Base-by-base conservation (phyloP, 1,139 yeast genomes). In the Martiniozyma asiatica region DNA sequence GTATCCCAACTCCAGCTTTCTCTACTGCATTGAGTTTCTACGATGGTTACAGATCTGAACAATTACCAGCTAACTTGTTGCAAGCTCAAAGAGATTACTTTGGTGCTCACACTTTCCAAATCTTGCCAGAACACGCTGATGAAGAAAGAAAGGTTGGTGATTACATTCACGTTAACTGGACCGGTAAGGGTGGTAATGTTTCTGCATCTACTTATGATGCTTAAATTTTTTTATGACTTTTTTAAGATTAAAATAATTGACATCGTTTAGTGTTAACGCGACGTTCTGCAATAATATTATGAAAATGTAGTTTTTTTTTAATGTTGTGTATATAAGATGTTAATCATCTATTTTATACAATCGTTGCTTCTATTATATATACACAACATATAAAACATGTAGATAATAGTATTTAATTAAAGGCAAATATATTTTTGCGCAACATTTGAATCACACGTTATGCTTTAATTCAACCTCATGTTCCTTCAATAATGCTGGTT, bases 41-140 rank as follows among this genome's bases (percentile, higher is more conserved):
- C 73, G 98, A 89, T 59, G 98, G 98, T 62, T 87, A 81, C 81
- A 80, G 97, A 76, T 80, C 95, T 39, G 93, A 73, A 45, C 73
- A 77, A 59, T 70, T 87, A 55, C 97, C 98, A 56, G 98, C 98
- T 50, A 87, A 87, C 79, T 72, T 89, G 65, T 70, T 89, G 60
- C 98, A 89, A 69, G 97, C 97, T 53, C 98, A 89, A 73, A 84
- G 98, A 71, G 98, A 89, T 63, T 89, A 87, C 82, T 89, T 89
- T 54, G 98, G 98, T 65, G 98, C 98, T 46, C 98, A 89, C 75
- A 89, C 98, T 55, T 89, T 89, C 84, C 73, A 75, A 61, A 94
- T 89, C 44, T 68, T 84, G 56, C 94, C 94, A 50, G 93, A 92
- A 62, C 61, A 55, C 52, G 95, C 82, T 50, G 68, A 72, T 54